Evolutionary conservation across 352 stramenopile species (phyloP).

Genomic region (Phytophthora crassamura): DNA sequence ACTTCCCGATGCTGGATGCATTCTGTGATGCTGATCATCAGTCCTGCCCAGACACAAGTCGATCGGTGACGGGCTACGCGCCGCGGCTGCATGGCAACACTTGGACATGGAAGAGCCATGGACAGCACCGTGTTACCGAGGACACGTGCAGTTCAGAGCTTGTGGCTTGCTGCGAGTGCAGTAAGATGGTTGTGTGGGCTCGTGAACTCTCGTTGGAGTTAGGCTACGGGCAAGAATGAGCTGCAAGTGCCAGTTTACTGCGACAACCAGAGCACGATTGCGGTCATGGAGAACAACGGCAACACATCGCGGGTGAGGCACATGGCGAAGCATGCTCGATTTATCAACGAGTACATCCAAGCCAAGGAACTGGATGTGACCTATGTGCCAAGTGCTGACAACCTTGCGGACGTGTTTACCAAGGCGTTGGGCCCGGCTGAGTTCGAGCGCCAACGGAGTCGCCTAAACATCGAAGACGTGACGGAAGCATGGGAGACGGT

Average conservation of each 20-base stretch:
- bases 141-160: conserved; percentile 11
- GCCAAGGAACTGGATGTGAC: background rate
- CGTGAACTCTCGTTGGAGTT: background rate
- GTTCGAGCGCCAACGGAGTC: conserved; percentile 1
- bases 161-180: background rate
- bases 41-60: conserved; percentile 1
- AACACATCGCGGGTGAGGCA: conserved; percentile 7
- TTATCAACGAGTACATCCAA: conserved; percentile 7
- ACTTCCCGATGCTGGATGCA: background rate
- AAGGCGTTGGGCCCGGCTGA: background rate
- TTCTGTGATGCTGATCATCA: conserved; percentile 5
- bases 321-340: conserved; percentile 7
- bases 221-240: background rate
- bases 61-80: conserved; percentile 5
- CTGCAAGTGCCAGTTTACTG: conserved; percentile 1
- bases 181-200: conserved; percentile 8
- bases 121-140: background rate
- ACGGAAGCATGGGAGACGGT: background rate
- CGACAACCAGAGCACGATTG: conserved; percentile 14
- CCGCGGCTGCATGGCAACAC: conserved; percentile 4
- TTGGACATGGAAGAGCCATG: conserved; percentile 8
- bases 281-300: conserved; percentile 2
- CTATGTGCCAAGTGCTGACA: background rate
- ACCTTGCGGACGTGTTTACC: conserved; percentile 1
- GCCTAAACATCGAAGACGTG: conserved; percentile 4